Percentiles rank a stretch among this genome's conserved stretches.
phyloP scores from a whole-genome alignment of 2,329 filamentous ascomycete species.

The Sphaceloma murrayae region DNA sequence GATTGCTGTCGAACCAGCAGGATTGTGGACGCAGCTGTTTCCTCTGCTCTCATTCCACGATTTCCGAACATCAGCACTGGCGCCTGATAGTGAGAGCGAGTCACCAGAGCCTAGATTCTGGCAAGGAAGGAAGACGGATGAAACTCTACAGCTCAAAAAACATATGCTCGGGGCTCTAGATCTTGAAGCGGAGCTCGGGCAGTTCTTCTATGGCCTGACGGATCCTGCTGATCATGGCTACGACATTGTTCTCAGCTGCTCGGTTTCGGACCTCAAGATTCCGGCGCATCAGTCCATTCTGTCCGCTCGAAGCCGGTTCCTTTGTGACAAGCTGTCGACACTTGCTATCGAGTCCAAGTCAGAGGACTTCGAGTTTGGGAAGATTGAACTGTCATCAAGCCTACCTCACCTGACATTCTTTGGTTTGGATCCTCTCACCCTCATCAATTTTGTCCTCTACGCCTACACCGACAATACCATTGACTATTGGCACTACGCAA shows the following conservation, averaged over 20 bases:
- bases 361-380: slow-evolving; percentile 36
- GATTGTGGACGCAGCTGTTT: slow-evolving; percentile 63
- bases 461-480: slow-evolving; percentile 70
- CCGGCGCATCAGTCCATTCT: slow-evolving; percentile 79
- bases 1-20: slow-evolving; percentile 56
- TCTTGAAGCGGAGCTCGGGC: slow-evolving; percentile 42
- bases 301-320: slow-evolving; percentile 58
- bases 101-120: slow-evolving; percentile 40
- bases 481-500: slow-evolving; percentile 77
- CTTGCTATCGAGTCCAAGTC: slow-evolving; percentile 44
- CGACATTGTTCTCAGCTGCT: slow-evolving; percentile 42
- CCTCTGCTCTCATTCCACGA: slow-evolving; percentile 58
- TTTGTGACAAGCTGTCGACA: slow-evolving; percentile 49
- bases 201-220: slow-evolving; percentile 16
- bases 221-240: slow-evolving; percentile 31
- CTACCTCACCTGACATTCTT: slow-evolving; percentile 59
- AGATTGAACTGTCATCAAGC: slow-evolving; percentile 35
- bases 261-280: slow-evolving; percentile 58
- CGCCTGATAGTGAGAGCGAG: slow-evolving; percentile 36
- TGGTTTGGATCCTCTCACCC: slow-evolving; percentile 63
- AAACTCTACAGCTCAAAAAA: slow-evolving; percentile 45
- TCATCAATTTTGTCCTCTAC: slow-evolving; percentile 72
- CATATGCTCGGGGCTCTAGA: slow-evolving; percentile 55
- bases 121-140: slow-evolving; percentile 37
- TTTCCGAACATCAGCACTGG: slow-evolving; percentile 38